Percentiles rank a stretch among this genome's conserved stretches.
Conservation (phyloP, 2,329 filamentous ascomycete species). For the Epichloe glyceriae region DNA sequence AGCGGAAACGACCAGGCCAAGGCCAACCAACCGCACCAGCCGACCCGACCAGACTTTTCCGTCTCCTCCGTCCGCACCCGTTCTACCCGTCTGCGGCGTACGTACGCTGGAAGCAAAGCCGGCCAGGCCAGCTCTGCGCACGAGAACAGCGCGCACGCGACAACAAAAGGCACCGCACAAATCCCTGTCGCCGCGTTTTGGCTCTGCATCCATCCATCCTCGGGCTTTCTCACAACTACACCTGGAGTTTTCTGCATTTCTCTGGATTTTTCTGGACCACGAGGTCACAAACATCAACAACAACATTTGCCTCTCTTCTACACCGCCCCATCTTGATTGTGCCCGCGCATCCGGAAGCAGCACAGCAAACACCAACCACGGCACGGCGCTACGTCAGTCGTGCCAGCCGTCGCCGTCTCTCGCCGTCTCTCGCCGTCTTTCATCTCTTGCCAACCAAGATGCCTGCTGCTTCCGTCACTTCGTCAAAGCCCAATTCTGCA, state of each 20-base stretch:
- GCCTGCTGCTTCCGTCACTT: constrained; percentile 3
- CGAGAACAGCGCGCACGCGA: too few species aligned
- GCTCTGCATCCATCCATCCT: background rate
- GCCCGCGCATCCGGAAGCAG: background rate
- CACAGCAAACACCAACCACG: background rate
- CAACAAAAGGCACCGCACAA: too few species aligned
- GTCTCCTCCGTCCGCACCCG: too few species aligned
- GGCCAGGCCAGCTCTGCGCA: too few species aligned
- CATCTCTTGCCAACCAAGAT: background rate
- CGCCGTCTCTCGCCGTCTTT: background rate
- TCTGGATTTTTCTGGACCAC: background rate
- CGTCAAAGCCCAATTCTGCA: constrained; percentile 5
- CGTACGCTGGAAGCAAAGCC: too few species aligned
- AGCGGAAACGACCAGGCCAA: too few species aligned
- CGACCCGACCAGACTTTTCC: too few species aligned
- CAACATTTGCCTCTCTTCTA: background rate
- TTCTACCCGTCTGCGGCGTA: too few species aligned
- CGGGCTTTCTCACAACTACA: background rate
- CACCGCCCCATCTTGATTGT: background rate
- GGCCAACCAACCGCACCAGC: too few species aligned
- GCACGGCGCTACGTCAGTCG: constrained; percentile 1
- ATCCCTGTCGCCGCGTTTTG: too few species aligned
- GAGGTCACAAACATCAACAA: background rate
- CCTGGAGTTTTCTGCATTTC: background rate
- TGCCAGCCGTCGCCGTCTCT: background rate